phyloP scores from a whole-genome alignment of 2,329 filamentous ascomycete genomes.

The Bipolaris zeicola region DNA sequence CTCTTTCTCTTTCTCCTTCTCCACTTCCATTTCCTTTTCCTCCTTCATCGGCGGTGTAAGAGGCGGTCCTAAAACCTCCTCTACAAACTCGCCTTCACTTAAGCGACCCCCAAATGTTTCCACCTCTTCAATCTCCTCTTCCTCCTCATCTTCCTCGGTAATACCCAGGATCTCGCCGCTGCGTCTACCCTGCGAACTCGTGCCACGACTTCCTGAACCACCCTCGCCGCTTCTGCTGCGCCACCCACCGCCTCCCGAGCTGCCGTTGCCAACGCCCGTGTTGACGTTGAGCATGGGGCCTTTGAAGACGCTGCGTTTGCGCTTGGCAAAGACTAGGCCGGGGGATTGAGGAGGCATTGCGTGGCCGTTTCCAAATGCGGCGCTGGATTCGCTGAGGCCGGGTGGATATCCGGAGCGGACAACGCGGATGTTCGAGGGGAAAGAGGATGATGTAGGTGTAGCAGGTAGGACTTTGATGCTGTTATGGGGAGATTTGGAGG shows the following conservation, averaged over 20 bases:
- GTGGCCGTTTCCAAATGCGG: slow-evolving; percentile 60
- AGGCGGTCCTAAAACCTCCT: slow-evolving; percentile 21
- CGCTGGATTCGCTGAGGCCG: slow-evolving; percentile 38
- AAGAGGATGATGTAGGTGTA: slow-evolving; percentile 73
- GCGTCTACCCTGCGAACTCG: slow-evolving; percentile 68
- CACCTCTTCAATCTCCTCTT: slow-evolving; percentile 62
- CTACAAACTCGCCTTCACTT: slow-evolving; percentile 41
- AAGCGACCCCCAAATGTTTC: slow-evolving; percentile 63
- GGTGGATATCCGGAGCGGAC: slow-evolving; percentile 62
- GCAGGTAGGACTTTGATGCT: slow-evolving; percentile 93
- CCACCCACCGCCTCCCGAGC: neutral
- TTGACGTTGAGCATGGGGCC: slow-evolving; percentile 68
- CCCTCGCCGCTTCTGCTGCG: slow-evolving; percentile 14
- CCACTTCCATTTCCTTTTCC: neutral
- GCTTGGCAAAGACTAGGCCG: slow-evolving; percentile 77
- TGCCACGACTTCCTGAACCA: slow-evolving; percentile 41
- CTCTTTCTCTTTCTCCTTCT: neutral
- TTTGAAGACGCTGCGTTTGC: slow-evolving; percentile 82
- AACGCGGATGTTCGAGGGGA: slow-evolving; percentile 85
- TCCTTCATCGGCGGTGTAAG: slow-evolving; percentile 11
- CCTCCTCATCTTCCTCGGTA: slow-evolving; percentile 50
- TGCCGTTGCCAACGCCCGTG: slow-evolving; percentile 25
- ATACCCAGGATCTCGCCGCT: slow-evolving; percentile 76
- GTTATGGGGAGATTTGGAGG: slow-evolving; percentile 77
- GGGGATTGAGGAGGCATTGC: slow-evolving; percentile 52